These are phyloP conservation scores for Fusarium brevicatenulatum DNA, from an alignment of 2,329 filamentous ascomycete species.

Conservation along the genomic window DNA sequence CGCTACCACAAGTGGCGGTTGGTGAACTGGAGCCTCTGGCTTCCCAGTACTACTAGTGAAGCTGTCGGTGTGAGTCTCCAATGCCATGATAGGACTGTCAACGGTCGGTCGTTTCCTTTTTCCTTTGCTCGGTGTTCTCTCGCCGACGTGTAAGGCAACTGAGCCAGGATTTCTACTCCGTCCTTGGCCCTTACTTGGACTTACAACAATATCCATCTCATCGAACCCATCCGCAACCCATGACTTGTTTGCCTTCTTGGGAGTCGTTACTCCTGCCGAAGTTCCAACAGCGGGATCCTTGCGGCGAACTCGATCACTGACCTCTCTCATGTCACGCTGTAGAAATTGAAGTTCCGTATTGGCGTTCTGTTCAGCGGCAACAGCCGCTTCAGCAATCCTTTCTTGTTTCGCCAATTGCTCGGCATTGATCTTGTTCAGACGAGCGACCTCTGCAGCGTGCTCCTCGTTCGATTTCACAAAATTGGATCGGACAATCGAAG, in stretches of 20 bases:
- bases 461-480: constrained; percentile 69
- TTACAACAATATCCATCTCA: constrained; percentile 66
- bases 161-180: constrained; percentile 54
- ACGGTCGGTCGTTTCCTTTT: constrained; percentile 75
- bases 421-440: constrained; percentile 69
- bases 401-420: constrained; percentile 73
- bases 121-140: constrained; percentile 71
- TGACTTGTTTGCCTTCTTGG: constrained; percentile 66
- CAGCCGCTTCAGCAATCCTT: constrained; percentile 70
- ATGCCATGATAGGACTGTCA: constrained; percentile 72
- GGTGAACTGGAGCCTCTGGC: constrained; percentile 22
- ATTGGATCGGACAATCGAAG: constrained; percentile 78
- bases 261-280: constrained; percentile 58
- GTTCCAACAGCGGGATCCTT: constrained; percentile 52
- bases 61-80: constrained; percentile 63
- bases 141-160: constrained; percentile 57
- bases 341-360: constrained; percentile 78
- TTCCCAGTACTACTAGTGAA: constrained; percentile 50
- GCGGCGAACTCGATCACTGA: constrained; percentile 58
- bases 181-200: constrained; percentile 62
- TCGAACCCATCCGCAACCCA: constrained; percentile 82
- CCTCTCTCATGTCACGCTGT: constrained; percentile 75
- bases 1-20: constrained; percentile 36
- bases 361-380: constrained; percentile 71
- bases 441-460: constrained; percentile 70